Evolutionary conservation across 345 rosid genomes (phyloP).

Genomic region (Ailanthus altissimus): DNA sequence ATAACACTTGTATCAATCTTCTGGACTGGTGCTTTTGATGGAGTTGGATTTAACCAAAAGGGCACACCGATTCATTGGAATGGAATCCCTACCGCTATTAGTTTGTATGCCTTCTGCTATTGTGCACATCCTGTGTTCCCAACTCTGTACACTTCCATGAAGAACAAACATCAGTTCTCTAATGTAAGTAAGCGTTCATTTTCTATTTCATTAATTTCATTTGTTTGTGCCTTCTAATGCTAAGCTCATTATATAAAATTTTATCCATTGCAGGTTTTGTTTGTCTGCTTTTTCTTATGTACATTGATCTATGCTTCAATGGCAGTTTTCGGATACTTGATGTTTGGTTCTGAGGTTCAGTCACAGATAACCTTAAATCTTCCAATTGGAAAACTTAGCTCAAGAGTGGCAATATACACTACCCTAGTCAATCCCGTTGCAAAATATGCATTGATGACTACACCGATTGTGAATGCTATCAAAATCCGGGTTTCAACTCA

Average conservation of each 20-base stretch:
- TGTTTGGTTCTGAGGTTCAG: conserved; percentile 48
- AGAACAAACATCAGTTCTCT: conserved; percentile 74
- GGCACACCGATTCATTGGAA: conserved; percentile 47
- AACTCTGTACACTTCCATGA: conserved; percentile 77
- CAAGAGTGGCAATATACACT: conserved; percentile 66
- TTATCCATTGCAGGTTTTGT: conserved; percentile 41
- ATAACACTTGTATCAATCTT: conserved; percentile 67
- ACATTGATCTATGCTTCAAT: conserved; percentile 53
- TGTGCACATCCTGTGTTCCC: conserved; percentile 96
- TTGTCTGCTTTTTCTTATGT: conserved; percentile 52
- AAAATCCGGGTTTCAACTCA: conserved; percentile 33
- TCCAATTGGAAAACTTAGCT: conserved; percentile 43
- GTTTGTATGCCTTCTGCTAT: conserved; percentile 87
- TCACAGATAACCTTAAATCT: conserved; percentile 66
- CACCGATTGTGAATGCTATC: conserved; percentile 49
- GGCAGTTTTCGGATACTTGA: conserved; percentile 60
- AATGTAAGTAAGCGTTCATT: conserved; percentile 47
- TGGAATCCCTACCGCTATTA: conserved; percentile 73
- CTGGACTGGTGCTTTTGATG: conserved; percentile 72
- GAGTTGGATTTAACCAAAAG: conserved; percentile 60
- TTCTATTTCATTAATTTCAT: background rate
- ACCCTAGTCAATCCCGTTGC: conserved; percentile 62
- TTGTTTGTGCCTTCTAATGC: background rate
- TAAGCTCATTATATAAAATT: background rate
- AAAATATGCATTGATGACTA: conserved; percentile 59